Percentiles rank a stretch among this genome's conserved stretches.
These are phyloP conservation scores for Kluyveromyces aestuarii DNA, from an alignment of 805 yeast species.

Conservation along the genomic window DNA sequence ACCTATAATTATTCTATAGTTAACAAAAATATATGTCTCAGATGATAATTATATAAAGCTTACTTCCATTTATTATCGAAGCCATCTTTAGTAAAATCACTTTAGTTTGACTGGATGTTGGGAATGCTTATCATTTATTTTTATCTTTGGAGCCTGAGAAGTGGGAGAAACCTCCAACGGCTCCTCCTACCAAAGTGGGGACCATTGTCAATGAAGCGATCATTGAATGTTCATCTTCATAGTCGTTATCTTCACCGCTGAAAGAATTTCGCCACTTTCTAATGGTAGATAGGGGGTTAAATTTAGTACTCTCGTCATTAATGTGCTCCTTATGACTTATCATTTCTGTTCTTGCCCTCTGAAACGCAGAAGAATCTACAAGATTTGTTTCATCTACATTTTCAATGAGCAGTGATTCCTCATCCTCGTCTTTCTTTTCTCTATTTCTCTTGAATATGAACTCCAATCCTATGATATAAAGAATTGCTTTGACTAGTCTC, in stretches of 20 bases:
- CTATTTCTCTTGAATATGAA: conserved; percentile 12
- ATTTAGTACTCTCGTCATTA: conserved; percentile 3
- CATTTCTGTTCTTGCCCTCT: conserved; percentile 26
- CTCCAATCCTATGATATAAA: conserved; percentile 19
- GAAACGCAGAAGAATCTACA: conserved; percentile 25
- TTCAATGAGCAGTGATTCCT: conserved; percentile 20
- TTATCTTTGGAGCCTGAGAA: neutral
- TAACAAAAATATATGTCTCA: neutral
- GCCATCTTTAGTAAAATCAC: neutral
- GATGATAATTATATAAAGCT: neutral
- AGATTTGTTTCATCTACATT: conserved; percentile 6
- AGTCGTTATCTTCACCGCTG: conserved; percentile 8
- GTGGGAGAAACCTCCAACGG: conserved; percentile 37
- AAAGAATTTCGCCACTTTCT: conserved; percentile 20
- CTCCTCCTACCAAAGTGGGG: conserved; percentile 49
- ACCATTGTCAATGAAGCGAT: conserved; percentile 41
- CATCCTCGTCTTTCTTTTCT: conserved; percentile 8
- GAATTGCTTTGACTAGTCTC: conserved; percentile 32
- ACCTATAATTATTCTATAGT: conserved; percentile 5
- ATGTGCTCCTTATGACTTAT: conserved; percentile 11
- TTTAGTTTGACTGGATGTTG: neutral
- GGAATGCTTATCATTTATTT: neutral
- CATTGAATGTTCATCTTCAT: conserved; percentile 13
- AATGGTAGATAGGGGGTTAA: conserved; percentile 18
- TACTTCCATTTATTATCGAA: neutral